phyloP scores from a whole-genome alignment of 352 stramenopile species.

The Globisporangium sylvaticum region DNA sequence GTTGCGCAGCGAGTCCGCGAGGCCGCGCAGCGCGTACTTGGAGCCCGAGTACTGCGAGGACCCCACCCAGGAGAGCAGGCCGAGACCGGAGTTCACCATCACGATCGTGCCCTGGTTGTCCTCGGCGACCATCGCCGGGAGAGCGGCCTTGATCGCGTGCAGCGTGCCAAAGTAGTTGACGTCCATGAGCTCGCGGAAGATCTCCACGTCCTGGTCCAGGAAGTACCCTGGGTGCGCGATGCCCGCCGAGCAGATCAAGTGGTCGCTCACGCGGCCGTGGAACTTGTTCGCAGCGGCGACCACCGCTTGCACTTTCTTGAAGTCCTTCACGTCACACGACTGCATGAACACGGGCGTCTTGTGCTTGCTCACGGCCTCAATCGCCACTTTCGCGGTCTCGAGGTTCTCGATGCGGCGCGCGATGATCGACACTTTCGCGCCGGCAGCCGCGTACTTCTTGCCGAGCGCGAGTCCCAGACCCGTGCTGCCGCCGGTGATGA shows the following conservation, averaged over 20 bases:
- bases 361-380: conserved; percentile 40
- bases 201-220: conserved; percentile 60
- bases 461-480: conserved; percentile 66
- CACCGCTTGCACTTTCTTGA: conserved; percentile 47
- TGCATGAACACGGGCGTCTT: conserved; percentile 53
- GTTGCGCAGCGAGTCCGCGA: conserved; percentile 74
- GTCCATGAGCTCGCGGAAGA: conserved; percentile 80
- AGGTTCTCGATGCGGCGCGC: conserved; percentile 56
- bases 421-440: conserved; percentile 76
- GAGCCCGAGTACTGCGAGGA: conserved; percentile 75
- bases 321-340: conserved; percentile 71
- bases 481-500: conserved; percentile 50
- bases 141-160: conserved; percentile 69
- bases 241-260: conserved; percentile 70
- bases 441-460: conserved; percentile 60
- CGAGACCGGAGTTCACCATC: conserved; percentile 64
- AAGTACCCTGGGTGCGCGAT: conserved; percentile 66
- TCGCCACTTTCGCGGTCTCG: conserved; percentile 54
- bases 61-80: conserved; percentile 78
- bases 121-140: conserved; percentile 73
- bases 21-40: conserved; percentile 81
- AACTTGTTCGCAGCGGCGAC: conserved; percentile 65
- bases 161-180: conserved; percentile 87
- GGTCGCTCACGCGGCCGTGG: conserved; percentile 59
- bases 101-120: conserved; percentile 64